phyloP scores from a whole-genome alignment of 2,329 filamentous ascomycete species.

The Cladosporium sp. region DNA sequence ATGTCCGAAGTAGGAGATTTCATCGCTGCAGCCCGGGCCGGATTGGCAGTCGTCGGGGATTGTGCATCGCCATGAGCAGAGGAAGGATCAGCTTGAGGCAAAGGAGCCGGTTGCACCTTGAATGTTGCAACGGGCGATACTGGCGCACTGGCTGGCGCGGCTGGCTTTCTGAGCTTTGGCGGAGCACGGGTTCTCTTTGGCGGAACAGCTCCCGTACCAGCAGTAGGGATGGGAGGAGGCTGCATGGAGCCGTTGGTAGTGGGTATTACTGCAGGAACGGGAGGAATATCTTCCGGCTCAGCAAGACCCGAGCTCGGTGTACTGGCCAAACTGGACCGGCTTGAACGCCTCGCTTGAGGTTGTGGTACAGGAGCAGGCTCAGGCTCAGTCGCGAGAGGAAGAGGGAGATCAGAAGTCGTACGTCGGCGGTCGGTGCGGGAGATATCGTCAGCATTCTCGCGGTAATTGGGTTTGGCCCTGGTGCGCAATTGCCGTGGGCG shows the following conservation, averaged over 20 bases:
- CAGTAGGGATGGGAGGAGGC: slow-evolving; percentile 21
- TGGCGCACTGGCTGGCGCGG: slow-evolving; percentile 21
- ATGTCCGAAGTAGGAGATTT: slow-evolving; percentile 33
- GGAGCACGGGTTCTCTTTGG: slow-evolving; percentile 27
- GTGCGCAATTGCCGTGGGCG: slow-evolving; percentile 8
- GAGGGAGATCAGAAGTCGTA: slow-evolving; percentile 38
- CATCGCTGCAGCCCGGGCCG: not conserved
- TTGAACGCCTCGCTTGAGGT: slow-evolving; percentile 15
- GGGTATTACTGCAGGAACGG: not conserved
- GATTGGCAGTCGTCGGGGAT: slow-evolving; percentile 3
- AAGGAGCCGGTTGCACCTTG: not conserved
- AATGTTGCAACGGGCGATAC: slow-evolving; percentile 38
- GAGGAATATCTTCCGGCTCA: slow-evolving; percentile 16
- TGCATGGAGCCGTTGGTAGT: slow-evolving; percentile 26
- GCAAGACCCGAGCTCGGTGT: slow-evolving; percentile 17
- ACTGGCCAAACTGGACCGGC: slow-evolving; percentile 31
- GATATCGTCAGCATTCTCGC: slow-evolving; percentile 1
- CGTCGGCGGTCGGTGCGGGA: slow-evolving; percentile 20
- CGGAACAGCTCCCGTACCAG: slow-evolving; percentile 11
- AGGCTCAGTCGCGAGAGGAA: slow-evolving; percentile 21
- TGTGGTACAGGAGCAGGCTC: slow-evolving; percentile 17
- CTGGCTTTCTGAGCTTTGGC: slow-evolving; percentile 16
- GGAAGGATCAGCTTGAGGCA: not conserved
- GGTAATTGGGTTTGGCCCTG: slow-evolving; percentile 1
- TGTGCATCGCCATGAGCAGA: not conserved